Evolutionary conservation across 1,284 basidiomycete species (phyloP), one percentile per base, ranked within the genome.

Genomic region (Tetrapyrgos nigripes): DNA sequence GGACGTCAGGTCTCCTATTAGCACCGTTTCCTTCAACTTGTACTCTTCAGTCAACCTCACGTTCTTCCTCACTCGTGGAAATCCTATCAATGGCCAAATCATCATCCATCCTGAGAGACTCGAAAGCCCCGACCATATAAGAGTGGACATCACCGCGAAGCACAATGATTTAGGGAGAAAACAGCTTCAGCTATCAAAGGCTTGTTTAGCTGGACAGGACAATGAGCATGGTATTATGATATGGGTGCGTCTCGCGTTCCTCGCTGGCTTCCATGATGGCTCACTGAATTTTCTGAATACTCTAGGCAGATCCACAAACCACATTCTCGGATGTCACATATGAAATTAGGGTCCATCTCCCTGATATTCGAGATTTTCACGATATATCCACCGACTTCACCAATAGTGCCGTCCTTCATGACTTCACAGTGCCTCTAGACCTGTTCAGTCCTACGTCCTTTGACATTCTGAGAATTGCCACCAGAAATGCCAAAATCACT

Each of bases 21-120:
- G n/a, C n/a, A n/a, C n/a, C n/a, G 48, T 29, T 11, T 50, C 48
- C 4, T 50, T 50, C 48, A 31, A 50, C 28, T 4, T 50, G 23
- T 8, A 17, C 24, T 11, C 48, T 9, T 6, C 21, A 3, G 21
- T 31, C 23, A 19, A 50, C 1, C 23, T 50, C 19, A 28, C 35
- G n/a, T 50, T 50, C 48, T 50, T 50, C 27, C 10, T 50, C n/a
- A 19, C 48, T 19, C 48, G 48, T 29, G 48, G 48, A 50, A 21
- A 29, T 2, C 27, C 48, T 1, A 50, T 31, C 23, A 21, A 19
- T 29, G 48, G 48, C 17, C 48, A 50, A 8, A 14, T 50, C 23
- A 50, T 19, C 48, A 29, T 50, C 17, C 29, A 9, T 27, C 21
- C 48, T 2, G 17, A 50, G n/a, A 19, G 1, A 19, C 11, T 14